phyloP scores from a whole-genome alignment of 1,284 basidiomycete species.

The Inonotus hispidus region DNA sequence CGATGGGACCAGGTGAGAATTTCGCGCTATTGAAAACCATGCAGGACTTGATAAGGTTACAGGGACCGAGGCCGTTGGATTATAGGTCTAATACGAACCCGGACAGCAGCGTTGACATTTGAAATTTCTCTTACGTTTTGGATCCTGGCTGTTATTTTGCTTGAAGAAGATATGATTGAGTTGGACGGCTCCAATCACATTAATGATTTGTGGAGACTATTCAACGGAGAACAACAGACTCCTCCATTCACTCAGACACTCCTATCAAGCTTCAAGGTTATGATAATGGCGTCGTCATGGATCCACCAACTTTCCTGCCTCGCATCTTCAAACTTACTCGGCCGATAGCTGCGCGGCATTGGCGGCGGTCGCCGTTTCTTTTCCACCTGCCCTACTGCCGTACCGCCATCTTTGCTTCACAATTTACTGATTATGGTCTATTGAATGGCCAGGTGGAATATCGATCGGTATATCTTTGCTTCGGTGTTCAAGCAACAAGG shows the following conservation, averaged over 20 bases:
- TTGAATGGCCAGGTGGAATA: not conserved
- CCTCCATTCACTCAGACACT: not conserved
- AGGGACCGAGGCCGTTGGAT: not conserved
- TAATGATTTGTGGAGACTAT: not conserved
- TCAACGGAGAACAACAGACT: not conserved
- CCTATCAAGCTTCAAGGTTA: not conserved
- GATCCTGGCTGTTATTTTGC: not conserved
- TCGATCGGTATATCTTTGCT: not conserved
- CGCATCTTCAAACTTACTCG: not conserved
- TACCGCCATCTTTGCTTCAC: not conserved
- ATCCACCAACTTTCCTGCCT: not conserved
- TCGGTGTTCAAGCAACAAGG: not conserved
- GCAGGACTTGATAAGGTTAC: not conserved
- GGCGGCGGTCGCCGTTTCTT: not conserved
- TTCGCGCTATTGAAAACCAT: not conserved
- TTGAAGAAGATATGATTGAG: not conserved
- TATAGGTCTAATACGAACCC: not conserved
- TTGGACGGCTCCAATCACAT: not conserved
- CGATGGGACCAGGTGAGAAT: not conserved
- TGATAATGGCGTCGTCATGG: not conserved
- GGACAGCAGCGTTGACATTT: not conserved
- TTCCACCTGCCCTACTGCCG: not conserved
- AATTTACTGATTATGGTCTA: not conserved
- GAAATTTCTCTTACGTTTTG: not conserved
- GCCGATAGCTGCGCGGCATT: not conserved